A percentile compares a stretch with the other conserved stretches of the same genome.
These are phyloP conservation scores for Eucalyptus pumila DNA, from an alignment of 345 rosid genomes.

Conservation along the genomic window DNA sequence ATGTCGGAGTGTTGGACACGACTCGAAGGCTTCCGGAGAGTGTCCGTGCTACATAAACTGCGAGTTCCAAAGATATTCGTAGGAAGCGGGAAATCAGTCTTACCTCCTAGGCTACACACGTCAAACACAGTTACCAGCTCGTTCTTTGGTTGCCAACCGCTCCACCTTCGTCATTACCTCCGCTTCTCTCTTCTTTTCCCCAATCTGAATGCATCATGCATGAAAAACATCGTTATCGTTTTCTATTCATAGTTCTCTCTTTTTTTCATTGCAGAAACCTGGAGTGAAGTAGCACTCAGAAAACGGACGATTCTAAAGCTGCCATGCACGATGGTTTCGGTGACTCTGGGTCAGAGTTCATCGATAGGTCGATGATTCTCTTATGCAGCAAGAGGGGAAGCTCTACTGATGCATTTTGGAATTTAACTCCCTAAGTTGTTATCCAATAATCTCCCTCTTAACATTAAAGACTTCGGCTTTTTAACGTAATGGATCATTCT, in stretches of 20 bases:
- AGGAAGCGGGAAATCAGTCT: not conserved
- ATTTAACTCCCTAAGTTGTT: not conserved
- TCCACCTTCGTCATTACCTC: not conserved
- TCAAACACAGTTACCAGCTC: not conserved
- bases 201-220: not conserved
- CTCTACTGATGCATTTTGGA: not conserved
- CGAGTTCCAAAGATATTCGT: too few species aligned
- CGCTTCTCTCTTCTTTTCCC: not conserved
- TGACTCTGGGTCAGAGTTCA: not conserved
- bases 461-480: not conserved
- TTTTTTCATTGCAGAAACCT: not conserved
- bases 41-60: too few species aligned
- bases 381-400: not conserved
- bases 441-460: not conserved
- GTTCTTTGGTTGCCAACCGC: not conserved
- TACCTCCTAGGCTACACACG: not conserved
- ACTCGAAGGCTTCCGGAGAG: too few species aligned
- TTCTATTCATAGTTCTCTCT: not conserved
- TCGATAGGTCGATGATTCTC: not conserved
- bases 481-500: not conserved
- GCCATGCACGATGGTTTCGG: not conserved
- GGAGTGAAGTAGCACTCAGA: not conserved
- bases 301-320: not conserved
- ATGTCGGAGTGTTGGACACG: too few species aligned
- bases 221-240: not conserved